Base-by-base conservation (phyloP, 164 flowering plant species). In the Euptelea pleiosperma region DNA sequence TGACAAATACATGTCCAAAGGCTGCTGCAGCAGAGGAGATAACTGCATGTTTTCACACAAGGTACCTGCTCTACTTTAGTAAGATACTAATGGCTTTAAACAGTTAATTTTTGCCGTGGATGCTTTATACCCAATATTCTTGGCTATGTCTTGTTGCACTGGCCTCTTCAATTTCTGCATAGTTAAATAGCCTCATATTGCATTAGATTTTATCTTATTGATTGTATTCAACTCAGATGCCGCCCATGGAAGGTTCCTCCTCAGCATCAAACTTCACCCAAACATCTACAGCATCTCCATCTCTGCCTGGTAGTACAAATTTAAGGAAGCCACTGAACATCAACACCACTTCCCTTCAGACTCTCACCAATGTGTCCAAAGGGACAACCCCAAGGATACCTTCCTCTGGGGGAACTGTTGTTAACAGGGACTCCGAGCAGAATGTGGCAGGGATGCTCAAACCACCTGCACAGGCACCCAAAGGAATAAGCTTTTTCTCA, bases 41-140 rank as follows among this genome's bases (percentile, higher is more conserved):
- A 52, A 41, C 30, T 93, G 98, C 58, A 35, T 75, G 76, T 93
- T 93, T 67, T 89, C 97, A 24, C 97, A 93, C 70, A 68, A 87
- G 94, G 98, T 89, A 78, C 15, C 15, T 44, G 31, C 46, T 45
- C 21, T 24, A 28, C 59, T 37, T 8, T 39, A 14, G 1, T 12
- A 2, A 3, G 25, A 28, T 19, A 19, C 26, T n/a, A n/a, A n/a
- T 55, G 19, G 19, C 42, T 49, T 16, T 62, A 12, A 24, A 15
- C 5, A 8, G 11, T 9, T 41, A 19, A 21, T 29, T 22, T 21
- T 18, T 19, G 22, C 18, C 22, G 4, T n/a, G n/a, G n/a, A n/a
- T n/a, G n/a, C n/a, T n/a, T n/a, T n/a, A n/a, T n/a, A n/a, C n/a
- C n/a, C n/a, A n/a, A n/a, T n/a, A n/a, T n/a, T n/a, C n/a, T n/a